A percentile compares a stretch with the other conserved stretches of the same genome.
These are phyloP conservation scores for Coccomyxa sp. DNA, from an alignment of 139 green algal genomes.

Conservation along the genomic window DNA sequence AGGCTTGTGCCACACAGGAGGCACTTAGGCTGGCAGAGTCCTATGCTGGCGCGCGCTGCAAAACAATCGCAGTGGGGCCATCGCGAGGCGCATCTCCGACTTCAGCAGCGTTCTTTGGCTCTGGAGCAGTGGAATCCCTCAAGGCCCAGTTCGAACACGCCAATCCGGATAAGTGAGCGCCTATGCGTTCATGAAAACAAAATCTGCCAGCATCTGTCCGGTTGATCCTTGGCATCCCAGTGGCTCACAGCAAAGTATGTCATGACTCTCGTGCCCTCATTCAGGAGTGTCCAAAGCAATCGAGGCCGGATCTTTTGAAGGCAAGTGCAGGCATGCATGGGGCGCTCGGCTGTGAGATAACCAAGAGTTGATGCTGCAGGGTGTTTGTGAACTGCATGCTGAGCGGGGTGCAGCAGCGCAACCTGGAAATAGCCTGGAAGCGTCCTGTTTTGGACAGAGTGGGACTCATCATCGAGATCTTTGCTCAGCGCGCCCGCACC, in stretches of 20 bases:
- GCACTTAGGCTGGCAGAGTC: constrained; percentile 49
- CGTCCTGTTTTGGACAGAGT: constrained; percentile 59
- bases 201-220: not conserved
- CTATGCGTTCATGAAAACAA: not conserved
- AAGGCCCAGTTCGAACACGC: not conserved
- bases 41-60: constrained; percentile 17
- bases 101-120: constrained; percentile 32
- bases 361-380: not conserved
- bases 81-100: not conserved
- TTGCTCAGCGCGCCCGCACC: constrained; percentile 52
- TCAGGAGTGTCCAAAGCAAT: not conserved
- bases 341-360: not conserved
- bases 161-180: not conserved
- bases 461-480: constrained; percentile 70
- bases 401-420: constrained; percentile 52
- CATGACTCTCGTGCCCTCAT: not conserved
- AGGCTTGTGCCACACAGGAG: constrained; percentile 27
- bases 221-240: not conserved
- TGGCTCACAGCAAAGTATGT: not conserved
- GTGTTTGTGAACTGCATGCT: constrained; percentile 57
- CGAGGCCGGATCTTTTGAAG: not conserved
- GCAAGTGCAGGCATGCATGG: too few relatives aligned
- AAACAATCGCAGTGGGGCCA: constrained; percentile 12
- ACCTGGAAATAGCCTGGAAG: constrained; percentile 42
- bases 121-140: constrained; percentile 22